phyloP scores from a whole-genome alignment of 2,329 filamentous ascomycete species.

The Ophiocordyceps camponoti-floridani region DNA sequence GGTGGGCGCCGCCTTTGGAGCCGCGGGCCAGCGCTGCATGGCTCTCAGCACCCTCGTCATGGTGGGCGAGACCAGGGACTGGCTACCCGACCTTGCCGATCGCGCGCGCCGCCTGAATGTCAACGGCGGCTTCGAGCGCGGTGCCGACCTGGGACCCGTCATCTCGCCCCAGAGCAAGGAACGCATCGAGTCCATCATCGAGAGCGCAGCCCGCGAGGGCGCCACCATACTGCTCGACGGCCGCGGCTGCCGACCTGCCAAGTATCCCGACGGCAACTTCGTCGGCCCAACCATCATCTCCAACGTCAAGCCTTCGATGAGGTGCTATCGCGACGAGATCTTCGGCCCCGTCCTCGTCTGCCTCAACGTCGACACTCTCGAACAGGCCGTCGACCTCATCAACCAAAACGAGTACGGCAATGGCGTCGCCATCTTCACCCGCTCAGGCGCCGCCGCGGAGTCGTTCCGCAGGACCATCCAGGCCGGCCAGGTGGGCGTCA shows the following conservation, averaged over 20 bases:
- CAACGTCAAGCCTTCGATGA: conserved; percentile 65
- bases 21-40: conserved; percentile 77
- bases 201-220: conserved; percentile 61
- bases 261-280: conserved; percentile 79
- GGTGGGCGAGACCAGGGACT: conserved; percentile 71
- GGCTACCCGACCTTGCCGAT: conserved; percentile 63
- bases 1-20: conserved; percentile 68
- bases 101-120: conserved; percentile 55
- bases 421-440: conserved; percentile 71
- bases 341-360: conserved; percentile 74
- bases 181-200: conserved; percentile 60
- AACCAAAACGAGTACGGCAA: conserved; percentile 80
- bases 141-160: conserved; percentile 65
- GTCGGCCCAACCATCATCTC: conserved; percentile 69
- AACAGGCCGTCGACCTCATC: conserved; percentile 66
- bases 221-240: conserved; percentile 72
- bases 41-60: conserved; percentile 68
- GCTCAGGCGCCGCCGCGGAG: conserved; percentile 57
- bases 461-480: conserved; percentile 67
- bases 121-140: conserved; percentile 66
- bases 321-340: conserved; percentile 72
- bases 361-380: conserved; percentile 59
- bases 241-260: conserved; percentile 52
- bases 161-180: conserved; percentile 65
- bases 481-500: conserved; percentile 73